phyloP scores from a whole-genome alignment of 2,329 filamentous ascomycete genomes.

The Mycosphaerella sp. region DNA sequence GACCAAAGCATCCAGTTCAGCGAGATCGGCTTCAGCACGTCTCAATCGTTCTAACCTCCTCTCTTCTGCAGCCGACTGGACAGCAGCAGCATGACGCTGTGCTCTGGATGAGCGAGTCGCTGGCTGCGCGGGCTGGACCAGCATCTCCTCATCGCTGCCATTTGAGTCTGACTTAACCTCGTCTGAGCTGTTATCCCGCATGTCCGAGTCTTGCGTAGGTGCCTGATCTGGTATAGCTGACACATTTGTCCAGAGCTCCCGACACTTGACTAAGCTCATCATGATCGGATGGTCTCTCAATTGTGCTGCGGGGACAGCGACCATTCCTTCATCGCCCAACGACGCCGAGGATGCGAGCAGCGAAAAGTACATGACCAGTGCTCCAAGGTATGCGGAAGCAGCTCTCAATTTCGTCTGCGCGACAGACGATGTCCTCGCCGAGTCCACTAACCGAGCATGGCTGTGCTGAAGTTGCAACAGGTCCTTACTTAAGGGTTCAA shows the following conservation, averaged over 20 bases:
- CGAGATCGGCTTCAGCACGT: slow-evolving; percentile 63
- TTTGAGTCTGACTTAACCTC: slow-evolving; percentile 11
- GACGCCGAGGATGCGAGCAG: slow-evolving; percentile 76
- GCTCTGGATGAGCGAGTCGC: slow-evolving; percentile 45
- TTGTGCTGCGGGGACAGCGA: slow-evolving; percentile 67
- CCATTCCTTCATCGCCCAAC: slow-evolving; percentile 43
- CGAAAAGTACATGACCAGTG: slow-evolving; percentile 89
- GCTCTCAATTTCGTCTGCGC: slow-evolving; percentile 64
- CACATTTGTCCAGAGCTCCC: slow-evolving; percentile 71
- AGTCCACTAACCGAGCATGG: slow-evolving; percentile 18
- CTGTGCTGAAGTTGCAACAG: slow-evolving; percentile 60
- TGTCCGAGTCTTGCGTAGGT: not conserved
- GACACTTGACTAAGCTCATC: slow-evolving; percentile 72
- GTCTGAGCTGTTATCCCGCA: not conserved
- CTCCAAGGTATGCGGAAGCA: slow-evolving; percentile 76
- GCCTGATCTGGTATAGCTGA: slow-evolving; percentile 50
- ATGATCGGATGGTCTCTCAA: slow-evolving; percentile 88
- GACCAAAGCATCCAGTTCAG: slow-evolving; percentile 61
- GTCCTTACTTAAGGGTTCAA: slow-evolving; percentile 77
- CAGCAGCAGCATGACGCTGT: slow-evolving; percentile 46
- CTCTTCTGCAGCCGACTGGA: slow-evolving; percentile 50
- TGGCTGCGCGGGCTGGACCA: slow-evolving; percentile 20
- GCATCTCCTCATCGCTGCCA: slow-evolving; percentile 11
- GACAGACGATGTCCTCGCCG: slow-evolving; percentile 13
- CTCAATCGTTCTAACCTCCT: slow-evolving; percentile 49